phyloP scores from a whole-genome alignment of 345 rosid species.

The Mercurialis annua region DNA sequence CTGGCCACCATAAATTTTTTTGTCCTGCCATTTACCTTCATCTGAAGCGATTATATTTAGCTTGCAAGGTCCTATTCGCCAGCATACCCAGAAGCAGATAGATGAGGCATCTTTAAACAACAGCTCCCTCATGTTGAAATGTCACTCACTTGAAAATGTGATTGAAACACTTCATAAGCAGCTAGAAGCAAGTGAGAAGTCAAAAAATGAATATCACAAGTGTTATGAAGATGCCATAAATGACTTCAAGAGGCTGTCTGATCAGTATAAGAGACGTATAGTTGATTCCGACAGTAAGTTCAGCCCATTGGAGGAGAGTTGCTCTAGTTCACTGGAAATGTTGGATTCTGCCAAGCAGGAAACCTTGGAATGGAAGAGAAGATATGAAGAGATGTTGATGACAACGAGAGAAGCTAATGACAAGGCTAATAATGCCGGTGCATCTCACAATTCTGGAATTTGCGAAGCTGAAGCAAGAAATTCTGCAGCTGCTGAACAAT shows the following conservation, averaged over 20 bases:
- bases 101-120: conserved; percentile 43
- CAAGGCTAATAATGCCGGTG: neutral
- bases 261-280: conserved; percentile 38
- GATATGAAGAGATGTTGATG: conserved; percentile 35
- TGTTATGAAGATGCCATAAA: conserved; percentile 36
- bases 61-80: conserved; percentile 36
- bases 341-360: conserved; percentile 43
- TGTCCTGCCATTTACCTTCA: neutral
- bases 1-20: neutral
- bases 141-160: conserved; percentile 32
- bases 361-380: conserved; percentile 41
- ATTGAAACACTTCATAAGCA: conserved; percentile 40
- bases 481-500: conserved; percentile 7
- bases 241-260: conserved; percentile 44
- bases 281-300: conserved; percentile 34
- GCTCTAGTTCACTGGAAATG: conserved; percentile 33
- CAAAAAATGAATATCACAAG: conserved; percentile 37
- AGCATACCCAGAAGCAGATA: conserved; percentile 36
- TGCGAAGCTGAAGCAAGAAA: conserved; percentile 3
- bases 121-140: conserved; percentile 35
- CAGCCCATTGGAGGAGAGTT: conserved; percentile 34
- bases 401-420: conserved; percentile 15
- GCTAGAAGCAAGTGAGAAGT: conserved; percentile 44
- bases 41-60: conserved; percentile 8
- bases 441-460: conserved; percentile 7